Percentiles rank a stretch among this genome's conserved stretches.
Conservation (phyloP, 2,329 filamentous ascomycete genomes). For the Cadophora sp. region DNA sequence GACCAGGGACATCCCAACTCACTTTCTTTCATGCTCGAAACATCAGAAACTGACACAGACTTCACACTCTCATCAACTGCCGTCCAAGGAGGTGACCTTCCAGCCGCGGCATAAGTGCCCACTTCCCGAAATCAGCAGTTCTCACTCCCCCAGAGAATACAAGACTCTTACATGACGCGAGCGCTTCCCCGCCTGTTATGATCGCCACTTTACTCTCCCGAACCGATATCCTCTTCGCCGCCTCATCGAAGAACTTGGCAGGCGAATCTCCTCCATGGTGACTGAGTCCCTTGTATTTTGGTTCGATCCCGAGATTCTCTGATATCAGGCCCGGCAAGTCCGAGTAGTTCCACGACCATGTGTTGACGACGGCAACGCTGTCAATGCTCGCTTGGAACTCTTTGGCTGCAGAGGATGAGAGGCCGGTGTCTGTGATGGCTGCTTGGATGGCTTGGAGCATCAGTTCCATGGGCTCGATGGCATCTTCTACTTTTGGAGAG, state of each 20-base stretch:
- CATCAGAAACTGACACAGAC: conserved; percentile 57
- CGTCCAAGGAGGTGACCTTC: conserved; percentile 66
- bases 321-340: conserved; percentile 63
- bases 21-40: conserved; percentile 51
- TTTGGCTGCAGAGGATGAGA: conserved; percentile 39
- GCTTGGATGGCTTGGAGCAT: conserved; percentile 61
- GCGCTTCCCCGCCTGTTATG: conserved; percentile 68
- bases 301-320: conserved; percentile 53
- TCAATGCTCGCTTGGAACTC: conserved; percentile 57
- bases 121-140: conserved; percentile 50
- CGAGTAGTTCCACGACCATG: conserved; percentile 71
- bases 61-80: conserved; percentile 53
- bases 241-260: conserved; percentile 66
- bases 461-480: conserved; percentile 63
- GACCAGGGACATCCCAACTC: conserved; percentile 33
- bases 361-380: conserved; percentile 63
- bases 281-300: conserved; percentile 56
- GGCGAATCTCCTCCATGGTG: conserved; percentile 70
- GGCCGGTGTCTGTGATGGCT: conserved; percentile 57
- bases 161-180: conserved; percentile 58
- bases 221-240: conserved; percentile 60
- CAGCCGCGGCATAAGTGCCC: conserved; percentile 56
- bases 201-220: conserved; percentile 63
- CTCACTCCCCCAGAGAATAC: background rate
- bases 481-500: conserved; percentile 56